A percentile compares a stretch with the other conserved stretches of the same genome.
phyloP scores from a whole-genome alignment of 176 grass and related monocot species.

The Bolboschoenus planiculmis region DNA sequence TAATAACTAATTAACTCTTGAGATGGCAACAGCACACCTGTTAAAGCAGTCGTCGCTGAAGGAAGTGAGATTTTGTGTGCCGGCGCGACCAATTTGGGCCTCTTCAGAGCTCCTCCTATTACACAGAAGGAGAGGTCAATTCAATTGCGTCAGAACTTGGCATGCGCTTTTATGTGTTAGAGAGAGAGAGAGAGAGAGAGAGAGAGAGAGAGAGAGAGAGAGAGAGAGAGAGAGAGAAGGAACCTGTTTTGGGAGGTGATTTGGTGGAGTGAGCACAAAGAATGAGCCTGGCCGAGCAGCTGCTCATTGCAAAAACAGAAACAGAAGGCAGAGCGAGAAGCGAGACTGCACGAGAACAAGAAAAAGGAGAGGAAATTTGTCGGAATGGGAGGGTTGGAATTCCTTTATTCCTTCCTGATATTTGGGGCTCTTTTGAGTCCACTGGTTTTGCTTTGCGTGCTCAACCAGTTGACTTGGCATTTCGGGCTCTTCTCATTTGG shows the following conservation, averaged over 20 bases:
- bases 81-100: conserved; percentile 11
- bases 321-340: not conserved
- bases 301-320: conserved; percentile 13
- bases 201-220: not conserved
- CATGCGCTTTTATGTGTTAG: too few species aligned
- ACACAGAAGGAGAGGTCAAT: not conserved
- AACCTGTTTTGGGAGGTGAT: conserved; percentile 12
- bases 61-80: conserved; percentile 18
- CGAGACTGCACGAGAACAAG: not conserved
- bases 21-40: conserved; percentile 13
- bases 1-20: not conserved
- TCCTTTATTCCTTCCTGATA: too few species aligned
- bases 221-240: not conserved
- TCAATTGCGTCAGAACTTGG: not conserved
- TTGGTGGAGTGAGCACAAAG: conserved; percentile 4
- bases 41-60: conserved; percentile 16
- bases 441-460: not conserved
- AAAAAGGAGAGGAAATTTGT: not conserved
- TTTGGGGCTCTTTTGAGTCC: not conserved
- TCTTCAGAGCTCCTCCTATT: conserved; percentile 14
- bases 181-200: not conserved
- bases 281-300: conserved; percentile 10
- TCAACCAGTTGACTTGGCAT: not conserved
- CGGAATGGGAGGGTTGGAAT: not conserved
- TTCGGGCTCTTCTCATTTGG: not conserved